Evolutionary conservation across 2,329 filamentous ascomycete genomes (phyloP), one percentile per base, ranked within the genome.

Genomic region (Fusarium pseudocircinatum): DNA sequence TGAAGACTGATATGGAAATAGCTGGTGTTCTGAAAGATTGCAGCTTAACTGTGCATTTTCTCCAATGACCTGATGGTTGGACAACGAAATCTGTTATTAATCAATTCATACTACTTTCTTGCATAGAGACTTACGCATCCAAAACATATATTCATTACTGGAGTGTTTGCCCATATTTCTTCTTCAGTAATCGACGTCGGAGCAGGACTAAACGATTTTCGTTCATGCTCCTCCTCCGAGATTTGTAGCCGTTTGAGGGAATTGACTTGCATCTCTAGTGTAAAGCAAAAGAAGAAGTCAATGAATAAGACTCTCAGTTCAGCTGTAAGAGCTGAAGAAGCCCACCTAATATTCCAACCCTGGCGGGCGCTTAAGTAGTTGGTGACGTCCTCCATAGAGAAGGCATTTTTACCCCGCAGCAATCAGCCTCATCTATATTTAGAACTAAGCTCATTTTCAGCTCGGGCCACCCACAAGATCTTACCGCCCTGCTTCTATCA

Each of bases 161-260:
- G 14, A 16, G 32, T 16, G 16, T 34, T 34, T 34, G 14, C 26
- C 44, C 44, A 47, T 16, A 0, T 3, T 30, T 47, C 44, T 1
- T 30, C 44, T 7, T 47, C 44, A 3, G 0, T 16, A 12, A 6
- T 16, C 0, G 26, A 47, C 6, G 44, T 47, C 9, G 20, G 26
- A 2, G 22, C 26, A 2, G 44, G 20, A 6, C 44, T 12, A 16
- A 30, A 30, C 1, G 20, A 47, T 20, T 30, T 15, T 30, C 20
- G 26, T 22, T 47, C 20, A 8, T 47, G 26, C 14, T 22, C 14
- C 6, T 16, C 14, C 3, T 14, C 24, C 3, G 20, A 22, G 0
- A 12, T 12, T 0, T 0, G 44, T 3, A 22, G 20, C 0, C 26
- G 13, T 47, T 47, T 47, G 0, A 22, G 14, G 0, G 44, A 22